These are phyloP conservation scores for Phalaenopsis aphrodite DNA, from an alignment of 106 monocot species.

Conservation along the genomic window DNA sequence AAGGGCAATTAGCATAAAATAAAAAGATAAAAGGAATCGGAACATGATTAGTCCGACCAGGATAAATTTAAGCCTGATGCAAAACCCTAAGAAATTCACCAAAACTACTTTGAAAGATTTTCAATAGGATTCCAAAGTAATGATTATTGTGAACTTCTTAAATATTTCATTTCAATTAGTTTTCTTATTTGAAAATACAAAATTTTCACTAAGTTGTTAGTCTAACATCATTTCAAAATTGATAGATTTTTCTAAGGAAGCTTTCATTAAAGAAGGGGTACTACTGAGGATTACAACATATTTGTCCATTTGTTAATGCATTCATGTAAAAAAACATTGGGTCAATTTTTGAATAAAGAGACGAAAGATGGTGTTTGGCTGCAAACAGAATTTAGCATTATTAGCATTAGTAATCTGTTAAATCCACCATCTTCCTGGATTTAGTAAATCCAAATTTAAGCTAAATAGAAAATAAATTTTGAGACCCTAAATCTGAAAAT, in stretches of 20 bases:
- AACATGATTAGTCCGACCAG: not conserved
- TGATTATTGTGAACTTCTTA: not conserved
- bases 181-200: not conserved
- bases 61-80: not conserved
- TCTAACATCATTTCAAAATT: not conserved
- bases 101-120: not conserved
- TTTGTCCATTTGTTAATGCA: no score
- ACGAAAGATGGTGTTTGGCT: no score
- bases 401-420: no score
- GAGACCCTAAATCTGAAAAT: no score
- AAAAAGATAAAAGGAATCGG: not conserved
- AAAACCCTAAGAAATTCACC: not conserved
- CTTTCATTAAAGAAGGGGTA: not conserved
- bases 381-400: no score
- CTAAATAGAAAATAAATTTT: no score
- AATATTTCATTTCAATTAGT: not conserved
- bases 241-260: not conserved
- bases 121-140: not conserved
- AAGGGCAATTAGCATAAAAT: not conserved
- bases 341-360: no score
- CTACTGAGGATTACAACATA: not conserved
- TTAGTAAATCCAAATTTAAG: no score
- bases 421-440: no score
- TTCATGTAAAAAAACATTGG: no score
- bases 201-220: not conserved